Percentiles rank a stretch among this genome's conserved stretches.
Conservation (phyloP, 495 filamentous ascomycete species). For the Trichocladium uniseriatum region DNA sequence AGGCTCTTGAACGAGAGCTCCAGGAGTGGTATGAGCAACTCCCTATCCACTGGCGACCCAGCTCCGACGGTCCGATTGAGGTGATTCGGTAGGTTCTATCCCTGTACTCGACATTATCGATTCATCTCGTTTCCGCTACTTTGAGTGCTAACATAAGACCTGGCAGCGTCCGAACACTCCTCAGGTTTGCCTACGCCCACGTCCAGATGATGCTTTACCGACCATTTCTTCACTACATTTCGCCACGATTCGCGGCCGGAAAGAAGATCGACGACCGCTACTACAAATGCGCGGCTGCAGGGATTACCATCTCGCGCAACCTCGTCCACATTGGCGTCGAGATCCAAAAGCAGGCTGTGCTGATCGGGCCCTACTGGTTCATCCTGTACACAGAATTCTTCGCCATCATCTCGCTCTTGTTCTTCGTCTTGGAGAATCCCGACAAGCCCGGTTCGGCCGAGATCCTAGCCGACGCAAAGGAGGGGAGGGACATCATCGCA, state of each 20-base stretch:
- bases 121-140: not conserved
- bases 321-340: conserved; percentile 86
- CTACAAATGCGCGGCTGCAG: conserved; percentile 87
- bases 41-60: conserved; percentile 63
- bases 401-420: conserved; percentile 79
- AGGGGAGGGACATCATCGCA: conserved; percentile 72
- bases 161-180: conserved; percentile 67
- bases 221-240: conserved; percentile 91
- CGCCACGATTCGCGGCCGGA: conserved; percentile 51
- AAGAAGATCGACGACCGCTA: conserved; percentile 74
- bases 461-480: conserved; percentile 72
- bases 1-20: conserved; percentile 83
- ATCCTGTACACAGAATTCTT: conserved; percentile 95
- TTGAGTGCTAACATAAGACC: not conserved
- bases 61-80: conserved; percentile 60
- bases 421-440: conserved; percentile 84
- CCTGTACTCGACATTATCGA: not conserved
- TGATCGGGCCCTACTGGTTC: conserved; percentile 94
- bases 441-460: conserved; percentile 65
- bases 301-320: conserved; percentile 83
- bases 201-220: conserved; percentile 93
- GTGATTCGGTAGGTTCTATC: conserved; percentile 54
- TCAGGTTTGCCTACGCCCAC: conserved; percentile 81
- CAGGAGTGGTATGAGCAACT: conserved; percentile 75
- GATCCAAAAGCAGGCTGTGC: conserved; percentile 72